Conservation (phyloP, 2,329 filamentous ascomycete genomes). For the Bipolaris victoriae region DNA sequence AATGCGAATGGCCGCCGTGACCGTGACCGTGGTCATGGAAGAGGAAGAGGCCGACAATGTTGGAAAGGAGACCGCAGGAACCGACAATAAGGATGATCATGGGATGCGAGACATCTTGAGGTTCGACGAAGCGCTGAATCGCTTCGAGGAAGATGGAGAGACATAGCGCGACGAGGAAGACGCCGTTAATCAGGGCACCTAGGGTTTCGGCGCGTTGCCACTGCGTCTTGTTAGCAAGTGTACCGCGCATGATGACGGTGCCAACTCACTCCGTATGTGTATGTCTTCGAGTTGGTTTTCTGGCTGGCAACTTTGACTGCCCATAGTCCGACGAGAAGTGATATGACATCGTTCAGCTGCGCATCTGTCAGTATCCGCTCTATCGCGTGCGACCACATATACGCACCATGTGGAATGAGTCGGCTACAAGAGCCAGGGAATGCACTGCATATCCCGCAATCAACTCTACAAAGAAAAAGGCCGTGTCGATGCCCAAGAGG, state of each 20-base stretch:
- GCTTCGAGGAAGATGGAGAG: conserved; percentile 96
- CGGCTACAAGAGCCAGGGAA: conserved; percentile 90
- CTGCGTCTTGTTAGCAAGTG: conserved; percentile 53
- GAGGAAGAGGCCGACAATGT: conserved; percentile 85
- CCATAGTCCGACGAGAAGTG: conserved; percentile 90
- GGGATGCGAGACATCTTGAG: conserved; percentile 84
- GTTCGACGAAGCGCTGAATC: conserved; percentile 87
- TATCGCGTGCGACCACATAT: not conserved
- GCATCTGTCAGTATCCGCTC: conserved; percentile 19
- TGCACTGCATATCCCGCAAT: conserved; percentile 82
- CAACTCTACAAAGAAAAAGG: conserved; percentile 90
- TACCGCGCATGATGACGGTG: not conserved
- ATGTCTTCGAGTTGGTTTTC: conserved; percentile 81
- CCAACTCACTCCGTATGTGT: conserved; percentile 83
- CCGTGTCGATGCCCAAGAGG: conserved; percentile 86
- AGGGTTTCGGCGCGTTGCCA: conserved; percentile 98
- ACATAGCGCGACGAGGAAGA: conserved; percentile 95
- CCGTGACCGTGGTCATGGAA: conserved; percentile 93
- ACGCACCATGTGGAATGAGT: conserved; percentile 96
- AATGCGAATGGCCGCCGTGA: conserved; percentile 67
- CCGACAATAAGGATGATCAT: conserved; percentile 89
- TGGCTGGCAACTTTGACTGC: conserved; percentile 88
- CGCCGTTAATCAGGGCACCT: conserved; percentile 94
- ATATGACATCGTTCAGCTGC: conserved; percentile 95
- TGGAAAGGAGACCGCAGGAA: conserved; percentile 82